These are phyloP conservation scores for Starmerella floricola DNA, from an alignment of 805 yeast species.

Conservation along the genomic window DNA sequence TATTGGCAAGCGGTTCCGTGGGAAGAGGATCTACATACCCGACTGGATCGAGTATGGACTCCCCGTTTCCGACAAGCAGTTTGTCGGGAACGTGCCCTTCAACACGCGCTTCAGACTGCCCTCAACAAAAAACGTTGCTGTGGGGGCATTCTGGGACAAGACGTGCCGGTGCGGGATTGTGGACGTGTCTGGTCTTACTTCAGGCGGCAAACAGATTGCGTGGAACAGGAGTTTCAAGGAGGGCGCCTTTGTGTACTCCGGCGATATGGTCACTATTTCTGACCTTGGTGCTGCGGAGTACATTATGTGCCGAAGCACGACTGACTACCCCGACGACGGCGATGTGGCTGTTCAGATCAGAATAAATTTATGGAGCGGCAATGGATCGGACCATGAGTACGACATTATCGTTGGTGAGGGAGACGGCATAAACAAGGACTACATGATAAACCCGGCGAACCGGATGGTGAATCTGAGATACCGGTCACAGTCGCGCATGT, in stretches of 20 bases:
- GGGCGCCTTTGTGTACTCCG: neutral
- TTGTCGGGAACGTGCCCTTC: conserved; percentile 2
- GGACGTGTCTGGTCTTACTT: neutral
- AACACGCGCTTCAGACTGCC: neutral
- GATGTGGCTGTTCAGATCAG: neutral
- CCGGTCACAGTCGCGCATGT: neutral
- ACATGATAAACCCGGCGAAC: conserved; percentile 2
- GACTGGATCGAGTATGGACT: neutral
- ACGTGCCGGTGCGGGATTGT: neutral
- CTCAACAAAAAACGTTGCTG: neutral
- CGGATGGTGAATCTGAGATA: neutral
- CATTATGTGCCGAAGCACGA: neutral
- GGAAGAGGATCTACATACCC: conserved; percentile 4
- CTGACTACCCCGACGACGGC: neutral
- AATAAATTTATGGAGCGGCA: neutral
- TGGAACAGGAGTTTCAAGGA: neutral
- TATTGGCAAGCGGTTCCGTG: neutral
- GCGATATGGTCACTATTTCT: neutral
- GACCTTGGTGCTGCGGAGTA: conserved; percentile 1
- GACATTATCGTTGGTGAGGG: conserved; percentile 1
- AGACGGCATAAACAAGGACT: neutral
- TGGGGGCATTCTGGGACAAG: neutral
- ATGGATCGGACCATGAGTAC: neutral
- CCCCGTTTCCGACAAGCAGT: conserved; percentile 3
- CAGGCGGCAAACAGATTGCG: neutral